Base-by-base conservation (phyloP, 2,329 filamentous ascomycete species). In the Ilyonectria destructans region DNA sequence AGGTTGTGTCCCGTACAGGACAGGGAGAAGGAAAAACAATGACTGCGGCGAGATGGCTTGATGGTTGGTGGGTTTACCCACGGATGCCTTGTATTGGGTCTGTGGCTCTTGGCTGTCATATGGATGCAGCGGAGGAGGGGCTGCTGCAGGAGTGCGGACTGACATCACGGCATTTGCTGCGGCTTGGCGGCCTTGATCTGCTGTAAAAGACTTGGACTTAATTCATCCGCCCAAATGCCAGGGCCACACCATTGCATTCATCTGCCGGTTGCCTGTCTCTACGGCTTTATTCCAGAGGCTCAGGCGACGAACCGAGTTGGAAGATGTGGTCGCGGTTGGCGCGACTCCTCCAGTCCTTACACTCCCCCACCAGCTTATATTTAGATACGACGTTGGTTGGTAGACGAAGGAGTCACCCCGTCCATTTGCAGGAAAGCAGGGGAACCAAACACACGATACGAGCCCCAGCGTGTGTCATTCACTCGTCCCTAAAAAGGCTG, bases 151-250 rank as follows among this genome's bases (percentile, higher is more conserved):
- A 43, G n/a, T 7, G 40, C 40, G 15, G 40, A 43, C 40, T 33
- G 49, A 15, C 49, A 52, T 35, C 17, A 52, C 49, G 49, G 49
- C 49, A 52, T 52, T 33, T 52, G 49, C 10, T 33, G 49, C 19
- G 26, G 26, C 29, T 33, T 31, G 48, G 26, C 37, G n/a, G 26
- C 26, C 4, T n/a, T 31, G 48, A 52, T 33, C 48, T 52, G 48
- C 48, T 51, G 23, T 51, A 17, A 13, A 33, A 26, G 26, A 31
- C 49, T 6, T 15, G 48, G 48, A 19, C 1, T 48, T 26, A 19
- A 17, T 19, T 33, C 26, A 9, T 3, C 26, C 26, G 17, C 3
- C 26, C 49, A n/a, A 52, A 31, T n/a, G 31, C 17, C 15, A 52
- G 49, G 29, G 17, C 10, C 1, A 4, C 31, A 10, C n/a, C 15